Percentiles rank a stretch among this genome's conserved stretches.
Evolutionary conservation across 2,329 filamentous ascomycete genomes (phyloP).

Genomic region (Lachnellula cervina): DNA sequence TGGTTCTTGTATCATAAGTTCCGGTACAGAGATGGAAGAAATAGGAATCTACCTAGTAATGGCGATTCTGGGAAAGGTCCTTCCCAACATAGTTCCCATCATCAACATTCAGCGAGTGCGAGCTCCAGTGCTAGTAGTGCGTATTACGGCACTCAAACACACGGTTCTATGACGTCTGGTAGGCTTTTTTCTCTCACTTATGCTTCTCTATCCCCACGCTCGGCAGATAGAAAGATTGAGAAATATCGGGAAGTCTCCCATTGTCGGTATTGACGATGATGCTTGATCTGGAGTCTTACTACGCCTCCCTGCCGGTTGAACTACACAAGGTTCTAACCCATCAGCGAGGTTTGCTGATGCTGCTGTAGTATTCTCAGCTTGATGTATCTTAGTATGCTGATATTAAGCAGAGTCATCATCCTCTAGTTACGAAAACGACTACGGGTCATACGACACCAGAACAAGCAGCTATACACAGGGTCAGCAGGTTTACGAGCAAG

Average conservation of each 20-base stretch:
- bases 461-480: not conserved
- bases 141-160: conserved; percentile 2
- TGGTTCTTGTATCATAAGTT: conserved; percentile 34
- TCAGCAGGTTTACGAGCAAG: not conserved
- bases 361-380: not conserved
- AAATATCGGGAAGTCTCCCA: not conserved
- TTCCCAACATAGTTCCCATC: not conserved
- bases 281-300: too few species aligned
- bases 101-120: not conserved
- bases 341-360: not conserved
- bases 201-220: not conserved
- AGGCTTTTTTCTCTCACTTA: not conserved
- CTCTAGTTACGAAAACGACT: not conserved
- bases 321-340: not conserved
- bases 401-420: not conserved
- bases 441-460: not conserved
- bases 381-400: not conserved
- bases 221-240: not conserved
- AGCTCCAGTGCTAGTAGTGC: not conserved
- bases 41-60: conserved; percentile 18
- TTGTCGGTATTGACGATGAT: not conserved
- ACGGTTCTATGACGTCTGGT: not conserved
- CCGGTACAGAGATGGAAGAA: conserved; percentile 31
- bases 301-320: too few species aligned
- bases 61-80: not conserved